phyloP scores from a whole-genome alignment of 2,329 filamentous ascomycete species.

The Epichloe coenophiala region DNA sequence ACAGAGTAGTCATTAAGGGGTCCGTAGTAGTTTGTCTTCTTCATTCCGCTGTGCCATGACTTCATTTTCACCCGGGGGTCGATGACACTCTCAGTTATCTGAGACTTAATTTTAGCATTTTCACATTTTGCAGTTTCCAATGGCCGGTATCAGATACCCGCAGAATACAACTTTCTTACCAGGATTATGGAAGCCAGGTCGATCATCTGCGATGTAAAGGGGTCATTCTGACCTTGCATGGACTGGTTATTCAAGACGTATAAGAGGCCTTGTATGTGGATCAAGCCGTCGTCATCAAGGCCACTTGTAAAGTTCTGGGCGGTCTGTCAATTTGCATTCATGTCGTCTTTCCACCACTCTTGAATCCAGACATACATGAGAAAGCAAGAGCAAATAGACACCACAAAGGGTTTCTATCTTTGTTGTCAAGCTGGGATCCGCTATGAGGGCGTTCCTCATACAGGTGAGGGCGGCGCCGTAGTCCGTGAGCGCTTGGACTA shows the following conservation, averaged over 20 bases:
- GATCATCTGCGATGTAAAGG: constrained; percentile 3
- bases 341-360: neutral
- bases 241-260: constrained; percentile 2
- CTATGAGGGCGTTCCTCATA: constrained; percentile 12
- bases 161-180: neutral
- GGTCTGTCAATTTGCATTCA: neutral
- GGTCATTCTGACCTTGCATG: neutral
- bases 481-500: constrained; percentile 13
- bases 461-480: constrained; percentile 17
- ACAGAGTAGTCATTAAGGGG: constrained; percentile 6
- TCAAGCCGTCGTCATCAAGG: constrained; percentile 1
- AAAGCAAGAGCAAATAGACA: constrained; percentile 24
- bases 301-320: constrained; percentile 1
- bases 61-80: constrained; percentile 2
- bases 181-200: constrained; percentile 2
- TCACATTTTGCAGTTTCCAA: neutral
- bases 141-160: neutral
- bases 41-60: constrained; percentile 1
- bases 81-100: constrained; percentile 5
- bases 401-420: constrained; percentile 22
- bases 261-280: constrained; percentile 3
- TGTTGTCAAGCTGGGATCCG: constrained; percentile 14
- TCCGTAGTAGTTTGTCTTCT: constrained; percentile 3
- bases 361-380: neutral
- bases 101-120: neutral